These are phyloP conservation scores for Fusarium citri DNA, from an alignment of 2,329 filamentous ascomycete species.

Conservation along the genomic window DNA sequence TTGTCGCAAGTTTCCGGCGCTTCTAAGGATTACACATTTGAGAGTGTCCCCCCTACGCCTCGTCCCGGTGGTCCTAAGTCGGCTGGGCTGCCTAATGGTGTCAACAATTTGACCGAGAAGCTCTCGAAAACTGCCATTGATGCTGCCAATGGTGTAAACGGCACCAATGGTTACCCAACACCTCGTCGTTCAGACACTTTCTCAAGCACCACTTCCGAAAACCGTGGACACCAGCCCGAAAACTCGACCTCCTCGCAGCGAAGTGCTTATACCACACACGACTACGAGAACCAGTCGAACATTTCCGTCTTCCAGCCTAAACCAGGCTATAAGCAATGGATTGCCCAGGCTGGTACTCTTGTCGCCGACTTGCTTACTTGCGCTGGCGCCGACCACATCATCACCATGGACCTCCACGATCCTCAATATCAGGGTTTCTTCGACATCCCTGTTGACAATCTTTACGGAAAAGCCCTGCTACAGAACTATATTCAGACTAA, in stretches of 20 bases:
- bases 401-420: conserved; percentile 97
- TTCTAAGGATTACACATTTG: conserved; percentile 81
- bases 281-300: conserved; percentile 69
- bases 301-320: conserved; percentile 76
- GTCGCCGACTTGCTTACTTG: conserved; percentile 95
- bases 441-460: conserved; percentile 97
- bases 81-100: conserved; percentile 72
- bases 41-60: conserved; percentile 90
- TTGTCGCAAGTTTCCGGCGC: conserved; percentile 71
- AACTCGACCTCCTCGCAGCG: conserved; percentile 57
- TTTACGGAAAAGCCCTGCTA: conserved; percentile 84
- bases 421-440: conserved; percentile 99
- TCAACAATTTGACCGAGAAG: conserved; percentile 76
- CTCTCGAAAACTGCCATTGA: conserved; percentile 73
- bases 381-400: conserved; percentile 95
- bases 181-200: conserved; percentile 52
- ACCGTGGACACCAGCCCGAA: conserved; percentile 54
- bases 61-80: conserved; percentile 77
- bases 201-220: conserved; percentile 51
- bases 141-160: conserved; percentile 40
- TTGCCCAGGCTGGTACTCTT: conserved; percentile 94
- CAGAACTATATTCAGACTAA: conserved; percentile 80
- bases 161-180: conserved; percentile 48
- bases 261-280: conserved; percentile 69
- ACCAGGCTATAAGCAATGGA: conserved; percentile 98